Evolutionary conservation across 1,284 basidiomycete species (phyloP), one percentile per base, ranked within the genome.

Genomic region (Irpex rosettiformis): DNA sequence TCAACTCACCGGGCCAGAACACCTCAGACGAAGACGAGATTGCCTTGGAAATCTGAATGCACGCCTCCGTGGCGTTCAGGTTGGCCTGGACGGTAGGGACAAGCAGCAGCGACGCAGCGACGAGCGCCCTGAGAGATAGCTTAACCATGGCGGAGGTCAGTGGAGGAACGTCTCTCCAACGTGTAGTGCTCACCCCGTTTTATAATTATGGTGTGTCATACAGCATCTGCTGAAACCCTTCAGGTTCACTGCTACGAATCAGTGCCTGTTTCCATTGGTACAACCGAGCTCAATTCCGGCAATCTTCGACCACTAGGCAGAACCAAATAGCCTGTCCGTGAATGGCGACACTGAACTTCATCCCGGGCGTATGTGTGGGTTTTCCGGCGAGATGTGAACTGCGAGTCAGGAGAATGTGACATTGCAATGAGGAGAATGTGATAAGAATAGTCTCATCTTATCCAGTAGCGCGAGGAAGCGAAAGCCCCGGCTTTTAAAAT

Each of bases 1-100:
- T 45, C 18, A 4, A 62, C 66, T 43, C 55, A 76, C 74, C 66
- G 3, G 70, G 66, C 55, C 65, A 76, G 61, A 67, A 74, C 13
- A 78, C 68, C 11, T 61, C 61, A 22, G 76, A 75, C 22, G 66
- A 67, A 2, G 56, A 59, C 21, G 69, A 70, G 6, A 71, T 62
- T 4, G 64, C 63, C 3, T 55, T 37, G 3, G 60, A 55, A 18
- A 72, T 72, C 45, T 58, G 56, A 28, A 58, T 52, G 57, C 66
- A 70, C 30, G 58, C 57, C 28, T 28, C 37, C 16, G 21, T 61
- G 6, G 47, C 29, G n/a, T 22, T 40, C 13, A 21, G 16, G 30
- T 13, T 13, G 37, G 52, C 52, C 11, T 22, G 52, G 22, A 33
- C 52, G 11, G 52, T 13, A 21, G 30, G 52, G 10, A 24, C 18